Evolutionary conservation across 2,329 filamentous ascomycete species (phyloP), one percentile per base, ranked within the genome.

Genomic region (Cryphonectria carpinicola): DNA sequence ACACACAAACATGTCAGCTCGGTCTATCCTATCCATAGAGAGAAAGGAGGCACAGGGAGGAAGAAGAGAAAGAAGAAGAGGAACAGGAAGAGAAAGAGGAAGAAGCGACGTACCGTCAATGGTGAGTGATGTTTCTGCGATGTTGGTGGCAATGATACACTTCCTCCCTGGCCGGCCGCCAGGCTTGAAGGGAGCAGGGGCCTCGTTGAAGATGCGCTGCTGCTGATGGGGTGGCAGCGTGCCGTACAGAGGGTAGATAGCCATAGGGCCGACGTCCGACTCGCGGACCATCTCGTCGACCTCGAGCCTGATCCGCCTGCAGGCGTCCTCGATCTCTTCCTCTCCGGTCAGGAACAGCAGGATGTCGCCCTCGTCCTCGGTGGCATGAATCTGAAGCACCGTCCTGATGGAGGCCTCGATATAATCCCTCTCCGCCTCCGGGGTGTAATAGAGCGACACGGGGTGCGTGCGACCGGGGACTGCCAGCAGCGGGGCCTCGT

Each of bases 371-470:
- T 98, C 94, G 1, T 89, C 88, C 81, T 99, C 96, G 0, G 92
- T 93, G 10, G 94, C 94, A 80, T 99, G 96, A 71, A 99, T 99
- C 82, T 99, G 96, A 61, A 99, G 85, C 58, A 99, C 96, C 0
- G 96, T 99, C 71, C 96, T 88, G 74, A 99, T 90, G 1, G 96
- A 94, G 60, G 95, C 95, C 83, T 99, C 96, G 61, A 99, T 93
- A 79, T 99, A 99, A 79, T 99, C 96, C 77, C 93, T 89, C 84
- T 98, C 96, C 25, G 96, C 93, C 80, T 98, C 95, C 0, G 94
- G 93, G 1, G 96, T 99, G 83, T 99, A 99, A 82, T 97, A 99
- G 74, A 99, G 97, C 84, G 99, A 95, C 77, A 99, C 96, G 7
- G 96, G 95, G 80, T 97, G 92, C 28, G 96, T 99, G 81, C 96